Evolutionary conservation across 257 asterid species (phyloP).

Genomic region (Asclepias syriaca): DNA sequence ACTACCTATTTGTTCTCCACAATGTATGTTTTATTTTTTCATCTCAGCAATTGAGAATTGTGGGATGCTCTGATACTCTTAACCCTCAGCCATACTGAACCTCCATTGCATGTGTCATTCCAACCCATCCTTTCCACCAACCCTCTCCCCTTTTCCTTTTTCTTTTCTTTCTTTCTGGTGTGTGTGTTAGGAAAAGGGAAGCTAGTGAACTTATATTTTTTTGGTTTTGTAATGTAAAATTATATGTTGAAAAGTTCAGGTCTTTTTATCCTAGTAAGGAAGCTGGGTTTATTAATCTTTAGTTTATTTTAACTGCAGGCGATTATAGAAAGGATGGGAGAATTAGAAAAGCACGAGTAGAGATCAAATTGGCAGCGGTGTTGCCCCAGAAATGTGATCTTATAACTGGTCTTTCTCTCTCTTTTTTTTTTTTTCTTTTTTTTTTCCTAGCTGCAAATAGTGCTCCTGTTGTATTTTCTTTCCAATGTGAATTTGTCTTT

Average conservation of each 20-base stretch:
- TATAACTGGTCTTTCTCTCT: neutral
- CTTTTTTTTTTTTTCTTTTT: neutral
- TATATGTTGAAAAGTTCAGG: neutral
- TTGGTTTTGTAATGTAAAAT: neutral
- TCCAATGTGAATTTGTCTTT: neutral
- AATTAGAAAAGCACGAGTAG: slow-evolving; percentile 79
- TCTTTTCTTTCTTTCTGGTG: neutral
- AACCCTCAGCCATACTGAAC: neutral
- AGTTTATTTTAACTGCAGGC: slow-evolving; percentile 43
- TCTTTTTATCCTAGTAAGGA: neutral
- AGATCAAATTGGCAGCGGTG: slow-evolving; percentile 6
- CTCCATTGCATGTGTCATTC: neutral
- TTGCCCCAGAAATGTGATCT: neutral
- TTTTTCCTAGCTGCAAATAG: slow-evolving; percentile 10
- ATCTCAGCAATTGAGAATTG: neutral
- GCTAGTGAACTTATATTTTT: neutral
- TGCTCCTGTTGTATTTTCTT: neutral
- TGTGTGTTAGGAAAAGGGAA: neutral
- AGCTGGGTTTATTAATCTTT: neutral
- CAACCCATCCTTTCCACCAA: neutral
- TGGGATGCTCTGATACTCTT: neutral
- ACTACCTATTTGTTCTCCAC: neutral
- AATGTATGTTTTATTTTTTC: neutral
- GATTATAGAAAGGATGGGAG: slow-evolving; percentile 95
- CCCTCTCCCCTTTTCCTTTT: neutral